Evolutionary conservation across 768 basidiomycete genomes (phyloP).

Genomic region (Mycena polygramma): DNA sequence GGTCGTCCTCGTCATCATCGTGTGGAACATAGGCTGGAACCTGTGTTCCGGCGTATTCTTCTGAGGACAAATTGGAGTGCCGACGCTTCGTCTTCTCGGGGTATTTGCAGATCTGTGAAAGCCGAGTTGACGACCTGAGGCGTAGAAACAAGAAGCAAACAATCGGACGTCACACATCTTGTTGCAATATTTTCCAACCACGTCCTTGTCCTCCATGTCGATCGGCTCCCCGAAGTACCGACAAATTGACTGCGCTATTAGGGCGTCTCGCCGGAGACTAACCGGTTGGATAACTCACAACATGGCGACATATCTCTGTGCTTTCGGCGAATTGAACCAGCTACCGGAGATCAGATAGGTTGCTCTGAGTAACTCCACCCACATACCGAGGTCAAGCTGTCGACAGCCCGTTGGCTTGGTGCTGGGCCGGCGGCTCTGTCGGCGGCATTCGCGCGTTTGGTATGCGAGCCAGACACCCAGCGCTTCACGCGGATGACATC

Average conservation of each 20-base stretch:
- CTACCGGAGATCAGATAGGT: slow-evolving; percentile 36
- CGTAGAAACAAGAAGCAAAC: not conserved
- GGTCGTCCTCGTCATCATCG: slow-evolving; percentile 29
- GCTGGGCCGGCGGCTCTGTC: slow-evolving; percentile 62
- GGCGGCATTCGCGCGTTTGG: slow-evolving; percentile 58
- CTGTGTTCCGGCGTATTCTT: slow-evolving; percentile 46
- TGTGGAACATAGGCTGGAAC: slow-evolving; percentile 22
- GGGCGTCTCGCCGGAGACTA: not conserved
- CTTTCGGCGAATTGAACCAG: slow-evolving; percentile 70
- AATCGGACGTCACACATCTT: slow-evolving; percentile 84
- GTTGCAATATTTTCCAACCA: slow-evolving; percentile 69
- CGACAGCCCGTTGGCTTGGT: slow-evolving; percentile 75
- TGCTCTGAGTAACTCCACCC: not conserved
- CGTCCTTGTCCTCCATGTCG: slow-evolving; percentile 58
- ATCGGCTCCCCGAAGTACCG: slow-evolving; percentile 85
- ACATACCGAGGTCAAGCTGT: slow-evolving; percentile 74
- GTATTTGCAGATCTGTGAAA: slow-evolving; percentile 78
- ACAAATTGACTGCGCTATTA: slow-evolving; percentile 70
- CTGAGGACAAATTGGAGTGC: slow-evolving; percentile 63
- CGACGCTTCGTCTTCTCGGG: slow-evolving; percentile 72
- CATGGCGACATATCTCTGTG: slow-evolving; percentile 72
- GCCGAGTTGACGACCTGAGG: too few relatives aligned
- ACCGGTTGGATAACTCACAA: slow-evolving; percentile 58
- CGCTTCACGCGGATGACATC: slow-evolving; percentile 70
- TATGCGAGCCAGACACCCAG: slow-evolving; percentile 62